Percentiles rank a stretch among this genome's conserved stretches.
Evolutionary conservation across 1,284 basidiomycete species (phyloP).

Genomic region (Microbotryomycetes sp.): DNA sequence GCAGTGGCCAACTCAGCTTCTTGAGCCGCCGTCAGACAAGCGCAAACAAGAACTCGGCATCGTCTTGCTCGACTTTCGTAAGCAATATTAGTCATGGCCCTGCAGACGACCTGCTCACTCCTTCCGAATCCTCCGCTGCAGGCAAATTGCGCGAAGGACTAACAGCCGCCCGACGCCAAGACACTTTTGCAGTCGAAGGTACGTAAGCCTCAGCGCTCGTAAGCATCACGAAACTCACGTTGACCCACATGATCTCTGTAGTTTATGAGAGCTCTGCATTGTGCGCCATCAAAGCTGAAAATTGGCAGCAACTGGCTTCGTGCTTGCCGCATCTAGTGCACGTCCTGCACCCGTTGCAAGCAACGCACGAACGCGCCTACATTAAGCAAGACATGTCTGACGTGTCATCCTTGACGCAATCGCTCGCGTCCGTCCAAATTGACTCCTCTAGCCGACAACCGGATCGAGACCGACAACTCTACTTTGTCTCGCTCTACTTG

Average conservation of each 20-base stretch:
- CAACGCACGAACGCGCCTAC: background rate
- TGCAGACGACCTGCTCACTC: too few relatives aligned
- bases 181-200: constrained; percentile 25
- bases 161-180: constrained; percentile 13
- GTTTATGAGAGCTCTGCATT: constrained; percentile 21
- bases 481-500: background rate
- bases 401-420: background rate
- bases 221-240: background rate
- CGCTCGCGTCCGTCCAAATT: background rate
- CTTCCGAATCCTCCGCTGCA: background rate
- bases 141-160: constrained; percentile 29
- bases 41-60: constrained; percentile 22
- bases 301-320: constrained; percentile 18
- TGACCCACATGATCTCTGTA: too few relatives aligned
- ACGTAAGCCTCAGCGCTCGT: background rate
- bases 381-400: background rate
- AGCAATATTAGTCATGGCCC: background rate
- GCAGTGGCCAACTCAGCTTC: background rate
- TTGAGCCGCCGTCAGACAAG: background rate
- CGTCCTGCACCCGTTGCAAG: constrained; percentile 3
- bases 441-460: background rate
- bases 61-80: constrained; percentile 27
- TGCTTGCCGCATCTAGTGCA: constrained; percentile 22
- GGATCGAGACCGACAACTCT: background rate
- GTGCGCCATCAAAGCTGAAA: constrained; percentile 14